Evolutionary conservation across 441 rosid species (phyloP).

Genomic region (Pelargonium citronellum): DNA sequence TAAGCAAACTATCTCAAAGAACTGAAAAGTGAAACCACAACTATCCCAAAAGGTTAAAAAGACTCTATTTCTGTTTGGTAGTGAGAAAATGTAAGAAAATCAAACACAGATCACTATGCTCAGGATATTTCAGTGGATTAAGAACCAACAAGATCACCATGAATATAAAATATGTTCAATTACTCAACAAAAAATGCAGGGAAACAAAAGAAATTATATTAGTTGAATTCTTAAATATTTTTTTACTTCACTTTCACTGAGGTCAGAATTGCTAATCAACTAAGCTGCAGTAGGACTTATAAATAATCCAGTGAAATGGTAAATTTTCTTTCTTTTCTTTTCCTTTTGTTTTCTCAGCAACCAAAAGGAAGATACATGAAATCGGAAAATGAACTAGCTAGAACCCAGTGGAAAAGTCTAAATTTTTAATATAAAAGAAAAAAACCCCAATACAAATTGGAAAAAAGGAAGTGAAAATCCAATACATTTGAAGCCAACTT

Average conservation of each 20-base stretch:
- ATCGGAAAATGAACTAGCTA: neutral
- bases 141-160: conserved; percentile 1
- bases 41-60: neutral
- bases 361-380: neutral
- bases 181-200: neutral
- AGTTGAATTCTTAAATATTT: neutral
- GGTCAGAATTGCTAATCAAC: neutral
- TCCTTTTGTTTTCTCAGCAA: neutral
- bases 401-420: too few species aligned
- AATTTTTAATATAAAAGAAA: neutral
- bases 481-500: too few species aligned
- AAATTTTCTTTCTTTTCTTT: neutral
- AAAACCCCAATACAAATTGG: neutral
- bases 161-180: neutral
- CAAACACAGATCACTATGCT: neutral
- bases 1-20: neutral
- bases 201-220: neutral
- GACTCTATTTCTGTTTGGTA: neutral
- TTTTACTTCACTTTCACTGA: neutral
- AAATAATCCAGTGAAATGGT: neutral
- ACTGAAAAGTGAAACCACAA: neutral
- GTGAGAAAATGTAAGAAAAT: too few species aligned
- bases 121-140: neutral
- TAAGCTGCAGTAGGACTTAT: neutral
- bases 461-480: neutral